These are phyloP conservation scores for Piloderma croceum DNA, from an alignment of 768 basidiomycete genomes.

Conservation along the genomic window DNA sequence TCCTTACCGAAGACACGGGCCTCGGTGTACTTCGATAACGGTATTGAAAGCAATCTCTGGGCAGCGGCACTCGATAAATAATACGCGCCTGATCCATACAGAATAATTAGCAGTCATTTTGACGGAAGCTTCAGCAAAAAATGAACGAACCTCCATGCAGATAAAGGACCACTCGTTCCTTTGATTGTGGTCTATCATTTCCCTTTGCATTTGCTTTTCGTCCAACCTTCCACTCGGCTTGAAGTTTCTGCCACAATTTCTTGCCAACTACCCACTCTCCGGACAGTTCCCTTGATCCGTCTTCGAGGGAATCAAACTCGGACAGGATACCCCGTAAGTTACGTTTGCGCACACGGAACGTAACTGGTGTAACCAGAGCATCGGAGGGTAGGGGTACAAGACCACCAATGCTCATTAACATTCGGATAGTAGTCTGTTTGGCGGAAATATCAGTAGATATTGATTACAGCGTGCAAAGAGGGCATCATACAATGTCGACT, in stretches of 20 bases:
- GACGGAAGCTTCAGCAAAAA: too few species aligned
- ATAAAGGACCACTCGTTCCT: conserved; percentile 85
- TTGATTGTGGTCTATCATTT: conserved; percentile 34
- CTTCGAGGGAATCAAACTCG: conserved; percentile 68
- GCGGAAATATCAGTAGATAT: neutral
- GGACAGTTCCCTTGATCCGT: conserved; percentile 72
- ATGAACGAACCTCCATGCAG: conserved; percentile 76
- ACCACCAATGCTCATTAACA: conserved; percentile 72
- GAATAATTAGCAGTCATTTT: conserved; percentile 4
- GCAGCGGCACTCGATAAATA: conserved; percentile 88
- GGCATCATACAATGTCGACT: conserved; percentile 65
- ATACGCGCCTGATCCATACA: conserved; percentile 64
- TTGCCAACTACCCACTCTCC: conserved; percentile 98
- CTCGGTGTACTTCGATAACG: conserved; percentile 82
- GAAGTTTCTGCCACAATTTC: conserved; percentile 81
- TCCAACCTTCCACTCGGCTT: conserved; percentile 67
- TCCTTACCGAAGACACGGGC: conserved; percentile 72
- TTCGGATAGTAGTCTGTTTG: conserved; percentile 42
- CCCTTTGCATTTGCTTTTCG: conserved; percentile 16
- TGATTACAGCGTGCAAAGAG: neutral
- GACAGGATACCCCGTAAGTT: conserved; percentile 75
- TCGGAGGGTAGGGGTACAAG: conserved; percentile 85
- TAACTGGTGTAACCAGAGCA: conserved; percentile 91
- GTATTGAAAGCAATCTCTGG: conserved; percentile 86
- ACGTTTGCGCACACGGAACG: conserved; percentile 74